Evolutionary conservation across 805 yeast genomes (phyloP), one percentile per base, ranked within the genome.

Genomic region (Metschnikowia borealis): DNA sequence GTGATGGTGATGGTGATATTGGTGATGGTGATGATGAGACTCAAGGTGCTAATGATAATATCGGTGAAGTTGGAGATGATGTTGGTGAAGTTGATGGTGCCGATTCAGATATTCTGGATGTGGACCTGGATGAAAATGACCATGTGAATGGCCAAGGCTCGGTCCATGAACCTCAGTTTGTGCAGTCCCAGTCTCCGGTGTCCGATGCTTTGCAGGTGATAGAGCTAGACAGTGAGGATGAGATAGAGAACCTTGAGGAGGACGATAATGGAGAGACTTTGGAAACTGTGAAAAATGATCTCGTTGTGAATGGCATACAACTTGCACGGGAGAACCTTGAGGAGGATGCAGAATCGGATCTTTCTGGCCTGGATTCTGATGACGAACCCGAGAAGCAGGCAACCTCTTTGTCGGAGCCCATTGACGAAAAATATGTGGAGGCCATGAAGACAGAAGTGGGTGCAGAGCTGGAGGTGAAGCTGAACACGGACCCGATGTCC

Each of bases 241-340:
- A 62, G 13, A 62, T 63, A 21, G 68, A 64, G 17, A 64, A 63
- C 37, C 54, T 64, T 43, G 68, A 64, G 39, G 34, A 40, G 31
- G n/a, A 20, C 45, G 46, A 49, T 48, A 1, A 43, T 49, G 10
- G 41, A 51, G 18, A 51, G 52, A 20, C 10, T 10, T 7, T 23
- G 26, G 26, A 23, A 8, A 23, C 26, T 23, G 7, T 23, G 26
- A 23, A 23, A 23, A 6, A 23, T 23, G 26, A 23, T 3, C 7
- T 23, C 8, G 8, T 23, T 23, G 2, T 23, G 26, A 23, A 23
- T 23, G 26, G 26, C 2, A 23, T 6, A 6, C 2, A 6, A 23
- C 26, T 23, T 23, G 26, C 7, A 23, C 26, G 26, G 26, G 68
- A 64, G 17, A 64, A 63, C 36, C 54, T 64, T 44, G 68, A 64